Percentiles rank a stretch among this genome's conserved stretches.
Evolutionary conservation across 2,329 filamentous ascomycete genomes (phyloP).

Genomic region (Calonectria ilicicola): DNA sequence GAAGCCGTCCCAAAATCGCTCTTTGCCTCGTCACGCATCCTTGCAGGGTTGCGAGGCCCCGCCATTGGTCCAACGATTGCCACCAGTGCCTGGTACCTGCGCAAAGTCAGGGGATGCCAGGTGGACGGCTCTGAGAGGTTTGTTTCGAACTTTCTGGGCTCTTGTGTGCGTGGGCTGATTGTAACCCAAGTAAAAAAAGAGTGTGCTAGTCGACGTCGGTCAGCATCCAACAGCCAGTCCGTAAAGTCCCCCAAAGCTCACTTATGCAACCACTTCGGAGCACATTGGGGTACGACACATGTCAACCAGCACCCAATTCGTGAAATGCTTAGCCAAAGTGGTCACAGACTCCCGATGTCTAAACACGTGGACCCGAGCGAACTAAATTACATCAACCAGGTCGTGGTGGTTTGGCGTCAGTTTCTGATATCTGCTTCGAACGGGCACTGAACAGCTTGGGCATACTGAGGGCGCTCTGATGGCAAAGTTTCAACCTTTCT

Average conservation of each 20-base stretch:
- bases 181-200: background rate
- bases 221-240: background rate
- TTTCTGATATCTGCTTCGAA: background rate
- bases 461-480: background rate
- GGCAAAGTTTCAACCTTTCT: background rate
- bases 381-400: slow-evolving; percentile 3
- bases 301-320: background rate
- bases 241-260: background rate
- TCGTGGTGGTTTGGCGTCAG: background rate
- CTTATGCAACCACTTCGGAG: slow-evolving; percentile 16
- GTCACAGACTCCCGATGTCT: background rate
- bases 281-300: background rate
- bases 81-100: slow-evolving; percentile 56
- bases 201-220: background rate
- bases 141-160: slow-evolving; percentile 35
- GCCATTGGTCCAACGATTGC: slow-evolving; percentile 47
- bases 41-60: slow-evolving; percentile 12
- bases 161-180: slow-evolving; percentile 17
- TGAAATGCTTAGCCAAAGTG: background rate
- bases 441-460: background rate
- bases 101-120: slow-evolving; percentile 55
- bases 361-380: slow-evolving; percentile 3
- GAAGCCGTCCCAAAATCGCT: slow-evolving; percentile 35
- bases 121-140: slow-evolving; percentile 54
- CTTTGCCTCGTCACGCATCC: slow-evolving; percentile 42